phyloP scores from a whole-genome alignment of 139 green algal species.

The Pseudopediastrum boryanum region DNA sequence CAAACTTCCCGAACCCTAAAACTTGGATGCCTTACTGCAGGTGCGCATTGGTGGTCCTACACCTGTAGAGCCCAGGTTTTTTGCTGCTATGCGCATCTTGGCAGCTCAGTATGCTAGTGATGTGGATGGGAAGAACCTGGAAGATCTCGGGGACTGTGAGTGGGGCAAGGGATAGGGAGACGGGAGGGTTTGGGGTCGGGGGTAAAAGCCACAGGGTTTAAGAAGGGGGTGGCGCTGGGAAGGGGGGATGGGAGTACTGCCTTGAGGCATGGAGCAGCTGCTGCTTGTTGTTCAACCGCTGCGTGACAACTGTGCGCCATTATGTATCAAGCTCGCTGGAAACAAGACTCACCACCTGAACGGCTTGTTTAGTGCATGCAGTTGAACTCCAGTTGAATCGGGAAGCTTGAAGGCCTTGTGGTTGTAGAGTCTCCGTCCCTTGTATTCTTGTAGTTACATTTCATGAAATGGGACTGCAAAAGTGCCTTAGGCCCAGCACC shows the following conservation, averaged over 20 bases:
- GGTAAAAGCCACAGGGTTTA: constrained; percentile 36
- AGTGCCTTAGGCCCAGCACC: too few species aligned
- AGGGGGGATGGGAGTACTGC: not conserved
- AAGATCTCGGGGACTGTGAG: constrained; percentile 23
- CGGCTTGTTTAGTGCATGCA: too few species aligned
- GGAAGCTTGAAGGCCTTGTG: too few species aligned
- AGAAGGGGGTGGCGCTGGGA: not conserved
- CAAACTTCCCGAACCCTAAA: not conserved
- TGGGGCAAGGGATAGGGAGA: too few species aligned
- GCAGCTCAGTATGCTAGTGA: constrained; percentile 46
- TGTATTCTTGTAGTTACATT: too few species aligned
- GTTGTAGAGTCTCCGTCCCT: too few species aligned
- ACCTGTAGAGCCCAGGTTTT: constrained; percentile 55
- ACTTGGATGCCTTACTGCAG: not conserved
- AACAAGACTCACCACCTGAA: not conserved
- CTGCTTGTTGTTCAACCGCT: not conserved
- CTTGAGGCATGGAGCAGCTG: not conserved
- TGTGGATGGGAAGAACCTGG: constrained; percentile 34
- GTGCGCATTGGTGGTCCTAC: constrained; percentile 9
- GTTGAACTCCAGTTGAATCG: too few species aligned
- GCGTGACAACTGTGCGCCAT: not conserved
- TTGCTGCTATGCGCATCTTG: constrained; percentile 62
- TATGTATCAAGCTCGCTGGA: not conserved
- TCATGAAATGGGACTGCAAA: too few species aligned
- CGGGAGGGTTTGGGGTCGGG: too few species aligned